phyloP scores from a whole-genome alignment of 371 early-diverging fungal genomes.

The Actinomucor elegans region DNA sequence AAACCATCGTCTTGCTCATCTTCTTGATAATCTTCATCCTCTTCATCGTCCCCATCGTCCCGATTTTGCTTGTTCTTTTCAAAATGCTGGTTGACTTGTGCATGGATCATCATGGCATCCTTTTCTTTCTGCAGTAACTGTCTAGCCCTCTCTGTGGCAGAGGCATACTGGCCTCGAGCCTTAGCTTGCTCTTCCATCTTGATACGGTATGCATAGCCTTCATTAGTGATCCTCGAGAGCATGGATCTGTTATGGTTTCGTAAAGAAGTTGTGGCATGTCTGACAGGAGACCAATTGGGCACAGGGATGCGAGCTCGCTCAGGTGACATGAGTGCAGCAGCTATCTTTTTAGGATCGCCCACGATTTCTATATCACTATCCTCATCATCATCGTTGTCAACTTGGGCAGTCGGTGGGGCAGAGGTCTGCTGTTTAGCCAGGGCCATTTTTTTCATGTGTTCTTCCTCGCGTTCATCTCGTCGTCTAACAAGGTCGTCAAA shows the following conservation, averaged over 20 bases:
- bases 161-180: slow-evolving; percentile 29
- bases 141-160: slow-evolving; percentile 38
- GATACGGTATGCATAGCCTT: slow-evolving; percentile 29
- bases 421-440: background rate
- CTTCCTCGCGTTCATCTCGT: background rate
- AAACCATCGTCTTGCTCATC: slow-evolving; percentile 11
- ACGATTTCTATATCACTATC: slow-evolving; percentile 24
- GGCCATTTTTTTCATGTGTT: background rate
- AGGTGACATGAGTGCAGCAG: slow-evolving; percentile 6
- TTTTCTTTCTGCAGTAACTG: slow-evolving; percentile 35
- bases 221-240: slow-evolving; percentile 24
- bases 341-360: slow-evolving; percentile 1
- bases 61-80: background rate
- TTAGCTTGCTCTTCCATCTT: slow-evolving; percentile 37
- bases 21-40: slow-evolving; percentile 9
- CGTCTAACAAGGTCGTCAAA: slow-evolving; percentile 12
- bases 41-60: slow-evolving; percentile 3
- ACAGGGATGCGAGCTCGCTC: background rate
- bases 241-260: slow-evolving; percentile 30
- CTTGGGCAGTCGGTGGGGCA: background rate
- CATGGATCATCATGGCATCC: slow-evolving; percentile 10
- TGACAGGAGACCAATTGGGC: slow-evolving; percentile 10
- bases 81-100: slow-evolving; percentile 14
- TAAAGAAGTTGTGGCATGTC: background rate
- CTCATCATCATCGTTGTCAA: slow-evolving; percentile 2